phyloP scores from a whole-genome alignment of 2,329 filamentous ascomycete species.

The Fusarium sp. region DNA sequence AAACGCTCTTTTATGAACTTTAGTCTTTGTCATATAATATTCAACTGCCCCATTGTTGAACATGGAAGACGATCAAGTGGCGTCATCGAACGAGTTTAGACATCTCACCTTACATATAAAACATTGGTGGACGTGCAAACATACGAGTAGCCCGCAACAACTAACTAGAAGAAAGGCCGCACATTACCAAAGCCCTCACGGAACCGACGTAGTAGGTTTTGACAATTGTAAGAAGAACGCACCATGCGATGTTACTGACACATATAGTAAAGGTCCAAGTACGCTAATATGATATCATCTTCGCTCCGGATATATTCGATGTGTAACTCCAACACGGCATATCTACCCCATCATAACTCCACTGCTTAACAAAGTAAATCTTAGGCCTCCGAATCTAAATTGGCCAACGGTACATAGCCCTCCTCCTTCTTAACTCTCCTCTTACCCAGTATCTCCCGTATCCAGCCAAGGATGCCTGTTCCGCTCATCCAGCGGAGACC shows the following conservation, averaged over 20 bases:
- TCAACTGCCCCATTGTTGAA: background rate
- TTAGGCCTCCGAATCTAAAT: slow-evolving; percentile 58
- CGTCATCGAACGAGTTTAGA: background rate
- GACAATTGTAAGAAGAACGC: background rate
- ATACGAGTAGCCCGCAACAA: slow-evolving; percentile 6
- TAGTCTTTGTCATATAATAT: background rate
- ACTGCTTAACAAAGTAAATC: slow-evolving; percentile 21
- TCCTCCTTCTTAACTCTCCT: slow-evolving; percentile 61
- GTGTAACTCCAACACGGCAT: slow-evolving; percentile 11
- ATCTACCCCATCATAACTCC: slow-evolving; percentile 29
- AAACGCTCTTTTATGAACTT: background rate
- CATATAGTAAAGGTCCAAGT: background rate
- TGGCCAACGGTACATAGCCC: slow-evolving; percentile 71
- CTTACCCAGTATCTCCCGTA: slow-evolving; percentile 57
- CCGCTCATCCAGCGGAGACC: slow-evolving; percentile 59
- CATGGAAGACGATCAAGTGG: background rate
- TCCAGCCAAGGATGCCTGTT: slow-evolving; percentile 59
- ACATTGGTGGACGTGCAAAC: slow-evolving; percentile 4
- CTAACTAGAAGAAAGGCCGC: slow-evolving; percentile 9
- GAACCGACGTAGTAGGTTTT: slow-evolving; percentile 2
- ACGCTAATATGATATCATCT: slow-evolving; percentile 17
- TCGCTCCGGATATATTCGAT: slow-evolving; percentile 27
- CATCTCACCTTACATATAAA: slow-evolving; percentile 2
- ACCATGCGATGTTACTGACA: background rate
- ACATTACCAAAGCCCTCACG: slow-evolving; percentile 10